A percentile compares a stretch with the other conserved stretches of the same genome.
Conservation (phyloP, 495 filamentous ascomycete genomes). For the Neohortaea acidophila region DNA sequence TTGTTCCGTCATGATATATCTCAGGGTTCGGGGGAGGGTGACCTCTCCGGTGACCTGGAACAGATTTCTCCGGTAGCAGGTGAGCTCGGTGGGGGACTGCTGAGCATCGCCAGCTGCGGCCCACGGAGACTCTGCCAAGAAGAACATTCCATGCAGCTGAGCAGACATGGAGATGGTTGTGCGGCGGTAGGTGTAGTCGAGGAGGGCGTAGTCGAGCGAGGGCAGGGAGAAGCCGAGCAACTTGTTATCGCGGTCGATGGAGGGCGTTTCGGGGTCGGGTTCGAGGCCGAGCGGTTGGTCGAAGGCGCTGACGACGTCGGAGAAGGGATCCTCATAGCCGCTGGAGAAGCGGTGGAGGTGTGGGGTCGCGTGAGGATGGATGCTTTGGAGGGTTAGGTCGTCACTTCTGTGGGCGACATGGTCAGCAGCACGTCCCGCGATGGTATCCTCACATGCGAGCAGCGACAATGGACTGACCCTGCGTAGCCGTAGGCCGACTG, state of each 20-base stretch:
- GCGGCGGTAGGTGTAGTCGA: slow-evolving; percentile 51
- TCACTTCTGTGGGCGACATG: slow-evolving; percentile 9
- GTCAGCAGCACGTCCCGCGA: not conserved
- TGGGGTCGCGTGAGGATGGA: slow-evolving; percentile 18
- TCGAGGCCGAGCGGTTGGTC: slow-evolving; percentile 23
- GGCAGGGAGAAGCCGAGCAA: slow-evolving; percentile 64
- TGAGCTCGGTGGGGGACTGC: slow-evolving; percentile 61
- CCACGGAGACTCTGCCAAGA: slow-evolving; percentile 69
- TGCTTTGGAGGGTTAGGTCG: slow-evolving; percentile 16
- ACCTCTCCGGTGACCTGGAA: slow-evolving; percentile 81
- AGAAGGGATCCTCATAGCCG: slow-evolving; percentile 30
- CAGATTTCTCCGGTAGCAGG: slow-evolving; percentile 79
- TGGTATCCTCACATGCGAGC: too few species aligned
- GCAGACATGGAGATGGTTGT: slow-evolving; percentile 52
- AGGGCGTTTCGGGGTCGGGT: slow-evolving; percentile 24
- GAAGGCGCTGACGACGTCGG: slow-evolving; percentile 28
- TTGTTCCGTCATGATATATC: slow-evolving; percentile 62
- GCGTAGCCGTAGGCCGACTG: slow-evolving; percentile 44
- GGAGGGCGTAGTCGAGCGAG: slow-evolving; percentile 48
- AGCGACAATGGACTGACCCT: slow-evolving; percentile 33
- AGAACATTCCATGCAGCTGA: slow-evolving; percentile 91
- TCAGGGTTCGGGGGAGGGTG: slow-evolving; percentile 54
- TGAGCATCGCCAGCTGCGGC: slow-evolving; percentile 49
- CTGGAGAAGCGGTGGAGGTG: slow-evolving; percentile 27
- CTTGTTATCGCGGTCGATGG: slow-evolving; percentile 57